Conservation (phyloP, 345 rosid genomes). For the Citrus unshiu region DNA sequence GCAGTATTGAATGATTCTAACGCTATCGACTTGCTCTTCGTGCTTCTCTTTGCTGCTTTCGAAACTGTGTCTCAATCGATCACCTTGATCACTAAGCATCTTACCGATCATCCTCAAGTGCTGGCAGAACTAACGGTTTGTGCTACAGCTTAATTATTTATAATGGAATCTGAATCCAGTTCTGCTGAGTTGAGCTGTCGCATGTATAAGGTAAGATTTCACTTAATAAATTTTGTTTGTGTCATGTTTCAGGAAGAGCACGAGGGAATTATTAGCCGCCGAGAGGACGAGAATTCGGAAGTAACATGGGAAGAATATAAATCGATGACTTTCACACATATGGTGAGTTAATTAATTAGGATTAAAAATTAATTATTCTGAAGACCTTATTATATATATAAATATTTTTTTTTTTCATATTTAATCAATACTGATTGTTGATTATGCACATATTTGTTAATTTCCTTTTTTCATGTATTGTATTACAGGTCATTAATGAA, state of each 20-base stretch:
- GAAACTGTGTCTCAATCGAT: conserved; percentile 34
- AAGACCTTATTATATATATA: too few relatives aligned
- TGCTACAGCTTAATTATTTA: too few relatives aligned
- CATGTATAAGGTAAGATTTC: too few relatives aligned
- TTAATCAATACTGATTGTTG: background rate
- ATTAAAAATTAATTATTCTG: background rate
- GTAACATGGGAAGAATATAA: conserved; percentile 47
- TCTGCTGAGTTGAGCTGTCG: background rate
- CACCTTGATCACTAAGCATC: conserved; percentile 23
- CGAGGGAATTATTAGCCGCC: conserved; percentile 17
- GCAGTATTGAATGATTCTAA: conserved; percentile 10
- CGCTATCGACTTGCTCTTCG: conserved; percentile 21
- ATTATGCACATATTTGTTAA: too few relatives aligned
- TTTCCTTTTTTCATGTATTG: too few relatives aligned
- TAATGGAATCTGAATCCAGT: background rate
- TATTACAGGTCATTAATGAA: conserved; percentile 42
- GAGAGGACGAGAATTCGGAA: conserved; percentile 10
- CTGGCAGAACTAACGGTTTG: conserved; percentile 19
- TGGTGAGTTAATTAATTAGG: conserved; percentile 15
- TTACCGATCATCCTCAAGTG: conserved; percentile 28
- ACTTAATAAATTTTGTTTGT: background rate
- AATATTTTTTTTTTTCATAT: background rate
- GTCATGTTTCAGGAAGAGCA: conserved; percentile 32
- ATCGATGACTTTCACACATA: conserved; percentile 40
- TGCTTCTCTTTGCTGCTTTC: conserved; percentile 28